Evolutionary conservation across 306 rosid species (phyloP), one percentile per base, ranked within the genome.

Genomic region (Morella rubra): DNA sequence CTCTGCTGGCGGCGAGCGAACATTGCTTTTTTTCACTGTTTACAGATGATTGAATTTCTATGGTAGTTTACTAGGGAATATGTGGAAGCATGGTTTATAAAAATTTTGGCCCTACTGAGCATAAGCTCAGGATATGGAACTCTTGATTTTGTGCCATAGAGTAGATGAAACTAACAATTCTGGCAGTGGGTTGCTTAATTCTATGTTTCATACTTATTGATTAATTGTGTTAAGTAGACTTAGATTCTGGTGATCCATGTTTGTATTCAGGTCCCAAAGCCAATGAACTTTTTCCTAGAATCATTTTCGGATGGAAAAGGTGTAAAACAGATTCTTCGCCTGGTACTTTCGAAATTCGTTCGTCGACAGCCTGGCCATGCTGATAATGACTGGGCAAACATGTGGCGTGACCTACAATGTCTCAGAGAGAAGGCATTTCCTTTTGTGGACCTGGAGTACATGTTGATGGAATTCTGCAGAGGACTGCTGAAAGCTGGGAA

Each of bases 381-480:
- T 44, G 99, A 95, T 81, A 92, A 84, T 86, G 99, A 95, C 80
- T 95, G 99, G 99, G 96, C 99, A 74, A 89, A 77, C 86, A 87
- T 95, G 97, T 95, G 99, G 99, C 97, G 90, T 76, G 99, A 95
- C 82, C 89, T 95, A 96, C 93, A 77, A 81, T 89, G 86, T 81
- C 82, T 91, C 77, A 89, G 92, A 89, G 99, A 95, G 69, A 95
- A 89, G 78, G 90, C 96, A 74, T 95, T 95, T 82, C 90, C 92
- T 77, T 90, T 95, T 85, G 87, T 95, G 79, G 97, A 95, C 75
- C 81, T 72, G 59, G 99, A 95, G 87, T 92, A 89, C 86, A 87
- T 88, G 87, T 86, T 92, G 85, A 82, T 87, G 89, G 99, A 95
- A 82, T 95, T 90, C 87, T 95, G 97, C 79, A 84, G 97, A 79